Conservation (phyloP, 192 early-diverging fungal genomes). For the Backusella circina region DNA sequence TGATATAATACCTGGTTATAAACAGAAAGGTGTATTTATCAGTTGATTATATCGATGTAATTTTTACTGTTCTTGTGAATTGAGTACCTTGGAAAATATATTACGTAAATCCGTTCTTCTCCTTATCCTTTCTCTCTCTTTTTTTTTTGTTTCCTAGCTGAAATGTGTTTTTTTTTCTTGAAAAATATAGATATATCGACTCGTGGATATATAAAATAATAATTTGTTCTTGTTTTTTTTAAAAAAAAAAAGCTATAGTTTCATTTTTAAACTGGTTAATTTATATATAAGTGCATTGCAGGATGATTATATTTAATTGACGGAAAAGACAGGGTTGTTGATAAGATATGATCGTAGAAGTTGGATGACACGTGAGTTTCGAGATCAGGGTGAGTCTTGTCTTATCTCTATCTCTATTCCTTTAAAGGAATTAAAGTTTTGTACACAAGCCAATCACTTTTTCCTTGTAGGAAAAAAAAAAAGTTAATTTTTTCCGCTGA, state of each 20-base stretch:
- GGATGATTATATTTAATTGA: not conserved
- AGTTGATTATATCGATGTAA: not conserved
- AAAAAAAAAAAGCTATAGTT: too few relatives aligned
- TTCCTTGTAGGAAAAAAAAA: not conserved
- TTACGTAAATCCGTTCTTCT: not conserved
- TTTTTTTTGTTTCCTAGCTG: not conserved
- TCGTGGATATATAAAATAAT: not conserved
- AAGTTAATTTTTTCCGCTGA: not conserved
- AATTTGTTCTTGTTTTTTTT: not conserved
- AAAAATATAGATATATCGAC: not conserved
- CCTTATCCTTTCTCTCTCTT: not conserved
- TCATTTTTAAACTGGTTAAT: not conserved
- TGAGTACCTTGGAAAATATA: not conserved
- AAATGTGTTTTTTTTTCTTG: not conserved
- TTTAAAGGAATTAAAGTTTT: not conserved
- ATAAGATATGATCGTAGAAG: not conserved
- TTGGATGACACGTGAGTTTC: not conserved
- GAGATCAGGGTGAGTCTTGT: not conserved
- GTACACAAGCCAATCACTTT: not conserved
- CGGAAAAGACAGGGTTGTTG: slow-evolving; percentile 1
- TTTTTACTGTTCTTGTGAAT: not conserved
- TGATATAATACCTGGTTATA: not conserved
- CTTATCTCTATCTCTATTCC: slow-evolving; percentile 1
- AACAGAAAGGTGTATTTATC: not conserved
- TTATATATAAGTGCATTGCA: not conserved